Evolutionary conservation across 2,329 filamentous ascomycete species (phyloP).

Genomic region (Rachicladosporium sp.): DNA sequence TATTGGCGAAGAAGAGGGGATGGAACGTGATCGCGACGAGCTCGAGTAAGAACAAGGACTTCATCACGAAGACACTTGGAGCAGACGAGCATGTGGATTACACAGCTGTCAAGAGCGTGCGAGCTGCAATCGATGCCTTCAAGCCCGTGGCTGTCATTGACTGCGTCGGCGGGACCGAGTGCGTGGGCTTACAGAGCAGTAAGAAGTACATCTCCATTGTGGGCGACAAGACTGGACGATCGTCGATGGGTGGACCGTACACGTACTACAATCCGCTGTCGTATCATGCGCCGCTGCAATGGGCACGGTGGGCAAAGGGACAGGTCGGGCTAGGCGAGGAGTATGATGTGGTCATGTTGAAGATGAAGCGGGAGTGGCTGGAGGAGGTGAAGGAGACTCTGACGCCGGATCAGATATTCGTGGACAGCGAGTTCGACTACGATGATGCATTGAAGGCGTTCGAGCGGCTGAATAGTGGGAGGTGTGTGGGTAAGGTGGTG

Average conservation of each 20-base stretch:
- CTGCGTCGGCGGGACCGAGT: constrained; percentile 39
- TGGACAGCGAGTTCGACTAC: constrained; percentile 46
- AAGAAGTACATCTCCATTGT: constrained; percentile 39
- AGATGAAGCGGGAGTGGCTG: constrained; percentile 35
- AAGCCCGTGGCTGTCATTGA: constrained; percentile 47
- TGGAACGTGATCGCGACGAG: constrained; percentile 37
- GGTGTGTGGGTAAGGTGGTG: constrained; percentile 24
- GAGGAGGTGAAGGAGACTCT: constrained; percentile 43
- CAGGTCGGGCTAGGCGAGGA: constrained; percentile 23
- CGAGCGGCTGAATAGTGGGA: constrained; percentile 23
- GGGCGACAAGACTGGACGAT: constrained; percentile 23
- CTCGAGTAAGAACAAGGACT: constrained; percentile 44
- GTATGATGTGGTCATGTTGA: constrained; percentile 32
- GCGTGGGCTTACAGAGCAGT: constrained; percentile 25
- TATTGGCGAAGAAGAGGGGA: constrained; percentile 19
- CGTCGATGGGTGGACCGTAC: constrained; percentile 22
- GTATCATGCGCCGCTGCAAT: constrained; percentile 14
- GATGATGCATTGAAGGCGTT: constrained; percentile 37
- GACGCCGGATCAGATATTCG: constrained; percentile 36
- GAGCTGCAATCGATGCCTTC: constrained; percentile 36
- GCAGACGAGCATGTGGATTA: constrained; percentile 56
- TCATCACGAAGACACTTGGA: constrained; percentile 43
- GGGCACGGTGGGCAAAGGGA: constrained; percentile 26
- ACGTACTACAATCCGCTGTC: constrained; percentile 19
- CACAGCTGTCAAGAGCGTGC: constrained; percentile 35